Conservation (phyloP, 805 yeast genomes). For the Kazachstania africana region DNA sequence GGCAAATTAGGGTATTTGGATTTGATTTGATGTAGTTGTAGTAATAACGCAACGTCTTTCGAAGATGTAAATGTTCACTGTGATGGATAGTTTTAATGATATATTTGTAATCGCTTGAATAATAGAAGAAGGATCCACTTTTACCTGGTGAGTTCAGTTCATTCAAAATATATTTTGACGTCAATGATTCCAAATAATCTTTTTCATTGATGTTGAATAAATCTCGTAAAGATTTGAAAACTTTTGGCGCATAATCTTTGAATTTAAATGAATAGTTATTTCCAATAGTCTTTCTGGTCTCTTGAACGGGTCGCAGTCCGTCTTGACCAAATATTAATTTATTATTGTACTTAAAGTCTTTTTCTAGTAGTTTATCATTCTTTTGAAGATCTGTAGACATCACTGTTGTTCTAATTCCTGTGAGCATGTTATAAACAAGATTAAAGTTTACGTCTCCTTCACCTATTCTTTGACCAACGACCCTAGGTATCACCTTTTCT, state of each 20-base stretch:
- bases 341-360: constrained; percentile 58
- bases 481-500: constrained; percentile 1
- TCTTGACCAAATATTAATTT: constrained; percentile 70
- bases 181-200: constrained; percentile 81
- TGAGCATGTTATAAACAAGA: constrained; percentile 91
- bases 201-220: constrained; percentile 86
- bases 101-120: constrained; percentile 83
- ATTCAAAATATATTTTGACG: constrained; percentile 83
- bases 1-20: constrained; percentile 86
- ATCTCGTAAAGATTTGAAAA: constrained; percentile 71
- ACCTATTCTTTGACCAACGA: constrained; percentile 60
- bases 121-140: constrained; percentile 92
- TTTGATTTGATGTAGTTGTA: constrained; percentile 68
- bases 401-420: constrained; percentile 91
- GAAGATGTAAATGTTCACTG: constrained; percentile 76
- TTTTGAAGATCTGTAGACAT: constrained; percentile 41
- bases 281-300: not conserved
- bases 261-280: constrained; percentile 82
- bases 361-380: constrained; percentile 43
- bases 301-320: not conserved
- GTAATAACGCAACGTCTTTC: constrained; percentile 64
- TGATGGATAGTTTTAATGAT: constrained; percentile 94
- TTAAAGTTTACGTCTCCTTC: constrained; percentile 91
- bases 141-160: constrained; percentile 95
- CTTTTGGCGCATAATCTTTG: constrained; percentile 93